Evolutionary conservation across 441 rosid genomes (phyloP).

Genomic region (Jatropha podagrica): DNA sequence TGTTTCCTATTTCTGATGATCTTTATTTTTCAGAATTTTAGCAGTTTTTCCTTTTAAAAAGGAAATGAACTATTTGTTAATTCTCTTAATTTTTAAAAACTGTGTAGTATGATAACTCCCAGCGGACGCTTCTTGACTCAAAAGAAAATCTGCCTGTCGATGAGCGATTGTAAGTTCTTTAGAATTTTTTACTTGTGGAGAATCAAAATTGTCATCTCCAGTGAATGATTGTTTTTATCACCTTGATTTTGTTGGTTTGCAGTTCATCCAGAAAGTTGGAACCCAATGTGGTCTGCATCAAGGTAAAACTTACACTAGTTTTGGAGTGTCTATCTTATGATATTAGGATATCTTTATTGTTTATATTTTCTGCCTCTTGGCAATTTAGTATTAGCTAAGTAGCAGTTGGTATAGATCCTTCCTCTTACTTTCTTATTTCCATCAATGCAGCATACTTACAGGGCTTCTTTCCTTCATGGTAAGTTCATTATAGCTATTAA

Average conservation of each 20-base stretch:
- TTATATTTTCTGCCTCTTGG: not conserved
- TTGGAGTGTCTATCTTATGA: not conserved
- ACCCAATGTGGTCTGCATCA: conserved; percentile 99
- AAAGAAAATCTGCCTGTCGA: conserved; percentile 94
- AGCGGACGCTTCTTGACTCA: conserved; percentile 96
- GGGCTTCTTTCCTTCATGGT: conserved; percentile 99
- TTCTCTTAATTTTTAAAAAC: not conserved
- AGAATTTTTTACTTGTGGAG: not conserved
- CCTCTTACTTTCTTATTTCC: conserved; percentile 24
- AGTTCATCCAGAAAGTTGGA: conserved; percentile 99
- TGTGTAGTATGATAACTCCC: conserved; percentile 91
- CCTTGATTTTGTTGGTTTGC: conserved; percentile 26
- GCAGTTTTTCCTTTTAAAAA: not conserved
- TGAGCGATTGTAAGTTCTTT: conserved; percentile 90
- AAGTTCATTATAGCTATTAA: conserved; percentile 34
- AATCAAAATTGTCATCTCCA: not conserved
- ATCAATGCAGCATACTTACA: conserved; percentile 87
- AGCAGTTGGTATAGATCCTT: not conserved
- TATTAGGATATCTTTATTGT: not conserved
- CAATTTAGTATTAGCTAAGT: not conserved
- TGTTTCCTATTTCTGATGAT: conserved; percentile 16
- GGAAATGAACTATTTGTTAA: not conserved
- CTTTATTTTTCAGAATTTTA: not conserved
- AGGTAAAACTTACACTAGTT: conserved; percentile 50
- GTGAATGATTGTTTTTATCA: conserved; percentile 15